phyloP scores from a whole-genome alignment of 352 stramenopile species.

The Phytophthora colocasiae region DNA sequence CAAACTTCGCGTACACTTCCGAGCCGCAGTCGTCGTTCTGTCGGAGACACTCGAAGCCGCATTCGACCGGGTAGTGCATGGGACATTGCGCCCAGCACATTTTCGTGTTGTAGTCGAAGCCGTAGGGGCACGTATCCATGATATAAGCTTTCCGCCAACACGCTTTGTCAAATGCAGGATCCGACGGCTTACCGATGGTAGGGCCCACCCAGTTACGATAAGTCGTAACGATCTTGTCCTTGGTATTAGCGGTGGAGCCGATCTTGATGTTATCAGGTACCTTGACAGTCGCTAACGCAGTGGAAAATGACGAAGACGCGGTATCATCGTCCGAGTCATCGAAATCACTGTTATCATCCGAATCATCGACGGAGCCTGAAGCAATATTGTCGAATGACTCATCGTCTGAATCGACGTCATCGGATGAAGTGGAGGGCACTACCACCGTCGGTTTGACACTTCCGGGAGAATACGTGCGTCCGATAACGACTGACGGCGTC shows the following conservation, averaged over 20 bases:
- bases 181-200: slow-evolving; percentile 32
- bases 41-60: slow-evolving; percentile 57
- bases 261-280: slow-evolving; percentile 18
- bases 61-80: slow-evolving; percentile 55
- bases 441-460: slow-evolving; percentile 1
- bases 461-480: slow-evolving; percentile 1
- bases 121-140: slow-evolving; percentile 36
- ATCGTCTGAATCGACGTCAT: slow-evolving; percentile 3
- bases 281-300: slow-evolving; percentile 13
- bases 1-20: slow-evolving; percentile 46
- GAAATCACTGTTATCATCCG: slow-evolving; percentile 9
- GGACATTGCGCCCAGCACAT: slow-evolving; percentile 62
- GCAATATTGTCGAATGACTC: neutral
- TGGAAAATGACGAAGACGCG: slow-evolving; percentile 1
- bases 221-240: slow-evolving; percentile 31
- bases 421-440: neutral
- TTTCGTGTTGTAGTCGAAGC: slow-evolving; percentile 42
- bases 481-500: slow-evolving; percentile 5
- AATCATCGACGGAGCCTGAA: neutral
- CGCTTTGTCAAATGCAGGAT: slow-evolving; percentile 32
- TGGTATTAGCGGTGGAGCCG: slow-evolving; percentile 26
- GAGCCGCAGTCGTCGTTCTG: slow-evolving; percentile 42
- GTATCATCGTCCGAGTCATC: slow-evolving; percentile 9
- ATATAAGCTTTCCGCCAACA: slow-evolving; percentile 37
- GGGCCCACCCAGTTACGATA: slow-evolving; percentile 39